Evolutionary conservation across 2,329 filamentous ascomycete genomes (phyloP).

Genomic region (Bipolaris bicolor): DNA sequence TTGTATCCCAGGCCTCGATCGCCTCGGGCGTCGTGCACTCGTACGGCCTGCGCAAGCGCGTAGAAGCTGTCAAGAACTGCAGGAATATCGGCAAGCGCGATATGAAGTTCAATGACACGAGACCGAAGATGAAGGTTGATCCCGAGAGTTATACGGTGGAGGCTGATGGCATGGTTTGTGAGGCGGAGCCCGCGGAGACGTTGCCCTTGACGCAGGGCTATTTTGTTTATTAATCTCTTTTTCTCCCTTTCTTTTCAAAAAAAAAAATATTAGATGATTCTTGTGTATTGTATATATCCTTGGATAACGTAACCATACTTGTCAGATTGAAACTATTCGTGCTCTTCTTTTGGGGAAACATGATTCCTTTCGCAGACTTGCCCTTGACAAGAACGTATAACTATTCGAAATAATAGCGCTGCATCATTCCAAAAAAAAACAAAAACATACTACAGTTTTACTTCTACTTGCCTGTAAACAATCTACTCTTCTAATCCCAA

Average conservation of each 20-base stretch:
- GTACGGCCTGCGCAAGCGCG: slow-evolving; percentile 78
- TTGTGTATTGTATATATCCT: neutral
- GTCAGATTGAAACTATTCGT: neutral
- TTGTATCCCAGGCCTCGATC: slow-evolving; percentile 78
- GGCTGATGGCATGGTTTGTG: slow-evolving; percentile 78
- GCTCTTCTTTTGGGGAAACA: neutral
- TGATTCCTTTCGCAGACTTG: no score
- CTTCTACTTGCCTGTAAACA: neutral
- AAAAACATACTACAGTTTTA: no score
- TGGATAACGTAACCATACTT: neutral
- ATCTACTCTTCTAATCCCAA: neutral
- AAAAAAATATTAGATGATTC: neutral
- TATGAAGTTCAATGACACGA: slow-evolving; percentile 87
- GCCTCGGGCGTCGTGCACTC: slow-evolving; percentile 68
- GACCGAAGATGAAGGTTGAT: slow-evolving; percentile 89
- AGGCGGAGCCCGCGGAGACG: slow-evolving; percentile 71
- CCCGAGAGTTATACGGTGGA: slow-evolving; percentile 88
- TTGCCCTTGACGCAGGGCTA: slow-evolving; percentile 79
- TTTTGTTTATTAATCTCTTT: slow-evolving; percentile 68
- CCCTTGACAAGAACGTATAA: no score
- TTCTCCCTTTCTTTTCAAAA: neutral
- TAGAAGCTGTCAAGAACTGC: slow-evolving; percentile 81
- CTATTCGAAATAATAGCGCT: no score
- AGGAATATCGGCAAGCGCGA: slow-evolving; percentile 78
- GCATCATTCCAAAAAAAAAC: no score